These are phyloP conservation scores for Melanomma pulvis-pyrius DNA, from an alignment of 495 filamentous ascomycete species.

Conservation along the genomic window DNA sequence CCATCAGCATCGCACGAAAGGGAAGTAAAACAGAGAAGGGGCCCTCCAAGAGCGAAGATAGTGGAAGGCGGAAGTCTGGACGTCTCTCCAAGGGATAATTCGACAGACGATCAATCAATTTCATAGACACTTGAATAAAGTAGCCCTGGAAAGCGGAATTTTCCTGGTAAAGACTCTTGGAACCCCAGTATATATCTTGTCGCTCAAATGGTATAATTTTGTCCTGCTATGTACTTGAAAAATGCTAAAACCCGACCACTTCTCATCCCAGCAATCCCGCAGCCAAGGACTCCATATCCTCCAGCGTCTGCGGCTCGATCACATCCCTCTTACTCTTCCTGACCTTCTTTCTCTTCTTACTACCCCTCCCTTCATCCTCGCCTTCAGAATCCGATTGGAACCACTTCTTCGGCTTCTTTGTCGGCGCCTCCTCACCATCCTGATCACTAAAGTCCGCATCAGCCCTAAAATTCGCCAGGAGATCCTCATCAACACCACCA, in stretches of 20 bases:
- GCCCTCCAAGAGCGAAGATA: neutral
- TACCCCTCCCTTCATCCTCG: conserved; percentile 46
- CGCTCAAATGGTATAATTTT: neutral
- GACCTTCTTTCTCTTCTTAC: conserved; percentile 47
- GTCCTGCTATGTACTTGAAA: neutral
- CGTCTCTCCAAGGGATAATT: conserved; percentile 20
- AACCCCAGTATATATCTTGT: too few species aligned
- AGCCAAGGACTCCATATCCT: conserved; percentile 87
- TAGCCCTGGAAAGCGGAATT: too few species aligned
- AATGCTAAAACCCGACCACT: too few species aligned
- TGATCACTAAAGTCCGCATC: conserved; percentile 52
- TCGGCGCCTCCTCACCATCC: conserved; percentile 34
- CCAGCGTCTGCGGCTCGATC: conserved; percentile 77
- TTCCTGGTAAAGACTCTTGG: too few species aligned
- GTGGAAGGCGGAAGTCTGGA: conserved; percentile 21
- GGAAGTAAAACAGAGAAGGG: neutral
- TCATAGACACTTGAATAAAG: too few species aligned
- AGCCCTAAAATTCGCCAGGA: conserved; percentile 40
- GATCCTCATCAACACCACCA: conserved; percentile 43
- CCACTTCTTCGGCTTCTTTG: conserved; percentile 51
- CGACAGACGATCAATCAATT: too few species aligned
- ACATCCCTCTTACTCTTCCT: conserved; percentile 58
- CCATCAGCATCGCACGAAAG: neutral
- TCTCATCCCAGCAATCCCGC: conserved; percentile 67
- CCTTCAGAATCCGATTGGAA: conserved; percentile 44